Evolutionary conservation across 495 filamentous ascomycete species (phyloP).

Genomic region (Cenococcum geophilum): DNA sequence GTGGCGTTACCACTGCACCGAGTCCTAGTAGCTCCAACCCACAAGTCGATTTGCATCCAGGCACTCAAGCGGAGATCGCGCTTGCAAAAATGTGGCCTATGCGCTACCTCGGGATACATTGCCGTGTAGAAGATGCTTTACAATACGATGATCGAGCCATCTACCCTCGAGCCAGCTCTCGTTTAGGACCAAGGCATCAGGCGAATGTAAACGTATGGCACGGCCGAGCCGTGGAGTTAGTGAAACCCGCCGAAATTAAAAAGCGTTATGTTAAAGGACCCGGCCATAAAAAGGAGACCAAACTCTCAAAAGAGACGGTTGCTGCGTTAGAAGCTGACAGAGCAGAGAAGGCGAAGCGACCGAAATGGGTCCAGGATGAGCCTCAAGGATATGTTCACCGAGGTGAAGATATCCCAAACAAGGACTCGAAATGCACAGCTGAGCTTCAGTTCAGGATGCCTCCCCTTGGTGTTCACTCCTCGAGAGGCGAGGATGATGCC

Average conservation of each 20-base stretch:
- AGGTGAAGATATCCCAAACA: constrained; percentile 65
- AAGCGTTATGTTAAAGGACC: constrained; percentile 60
- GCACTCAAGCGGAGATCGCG: constrained; percentile 83
- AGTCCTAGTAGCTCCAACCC: constrained; percentile 43
- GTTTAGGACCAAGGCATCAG: constrained; percentile 87
- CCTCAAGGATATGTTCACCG: constrained; percentile 77
- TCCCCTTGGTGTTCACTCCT: constrained; percentile 42
- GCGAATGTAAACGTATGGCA: constrained; percentile 78
- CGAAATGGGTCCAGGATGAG: constrained; percentile 90
- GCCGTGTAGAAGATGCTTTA: constrained; percentile 88
- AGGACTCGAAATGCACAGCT: constrained; percentile 51
- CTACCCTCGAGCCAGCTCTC: constrained; percentile 90
- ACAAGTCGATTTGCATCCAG: constrained; percentile 54
- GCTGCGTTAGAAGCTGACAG: constrained; percentile 78
- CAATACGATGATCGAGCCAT: constrained; percentile 94
- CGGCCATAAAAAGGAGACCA: constrained; percentile 61
- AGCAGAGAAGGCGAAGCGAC: constrained; percentile 66
- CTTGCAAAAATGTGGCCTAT: constrained; percentile 94
- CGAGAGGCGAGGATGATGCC: constrained; percentile 48
- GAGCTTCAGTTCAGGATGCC: constrained; percentile 57
- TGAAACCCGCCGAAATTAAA: constrained; percentile 81
- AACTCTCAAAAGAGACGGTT: constrained; percentile 68
- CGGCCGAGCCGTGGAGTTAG: constrained; percentile 77
- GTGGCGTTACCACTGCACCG: constrained; percentile 41
- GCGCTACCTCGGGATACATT: constrained; percentile 92